A percentile compares a stretch with the other conserved stretches of the same genome.
Evolutionary conservation across 345 rosid genomes (phyloP).

Genomic region (Clausena lansium): DNA sequence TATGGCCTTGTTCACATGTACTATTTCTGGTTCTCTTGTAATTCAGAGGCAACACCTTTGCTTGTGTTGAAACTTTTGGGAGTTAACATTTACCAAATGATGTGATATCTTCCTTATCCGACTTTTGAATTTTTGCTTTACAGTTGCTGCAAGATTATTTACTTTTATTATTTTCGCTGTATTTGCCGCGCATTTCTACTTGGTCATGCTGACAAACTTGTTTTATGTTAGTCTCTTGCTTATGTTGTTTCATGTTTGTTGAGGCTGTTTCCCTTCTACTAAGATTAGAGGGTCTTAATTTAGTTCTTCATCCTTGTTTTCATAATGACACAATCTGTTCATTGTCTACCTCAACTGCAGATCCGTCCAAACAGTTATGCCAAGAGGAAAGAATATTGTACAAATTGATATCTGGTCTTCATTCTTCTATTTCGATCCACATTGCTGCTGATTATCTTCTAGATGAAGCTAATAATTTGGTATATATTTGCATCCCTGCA

Average conservation of each 20-base stretch:
- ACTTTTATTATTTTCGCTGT: not conserved
- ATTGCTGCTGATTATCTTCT: slow-evolving; percentile 87
- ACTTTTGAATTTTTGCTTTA: not conserved
- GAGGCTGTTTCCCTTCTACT: not conserved
- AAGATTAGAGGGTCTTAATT: slow-evolving; percentile 4
- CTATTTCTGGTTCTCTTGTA: not conserved
- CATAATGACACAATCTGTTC: not conserved
- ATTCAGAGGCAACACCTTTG: not conserved
- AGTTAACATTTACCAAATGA: not conserved
- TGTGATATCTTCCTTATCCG: not conserved
- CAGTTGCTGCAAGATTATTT: not conserved
- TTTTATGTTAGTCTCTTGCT: not conserved
- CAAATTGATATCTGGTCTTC: slow-evolving; percentile 95
- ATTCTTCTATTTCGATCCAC: slow-evolving; percentile 90
- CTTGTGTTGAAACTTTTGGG: not conserved
- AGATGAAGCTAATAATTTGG: slow-evolving; percentile 70
- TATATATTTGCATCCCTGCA: slow-evolving; percentile 15
- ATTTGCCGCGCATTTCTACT: not conserved
- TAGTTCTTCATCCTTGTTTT: slow-evolving; percentile 11
- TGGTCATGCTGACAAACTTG: not conserved
- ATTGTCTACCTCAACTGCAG: slow-evolving; percentile 33
- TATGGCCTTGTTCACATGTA: not conserved
- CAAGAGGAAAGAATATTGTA: slow-evolving; percentile 85
- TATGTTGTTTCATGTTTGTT: slow-evolving; percentile 9
- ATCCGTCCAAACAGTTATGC: slow-evolving; percentile 67